Evolutionary conservation across 768 basidiomycete species (phyloP).

Genomic region (Boletus reticulatus): DNA sequence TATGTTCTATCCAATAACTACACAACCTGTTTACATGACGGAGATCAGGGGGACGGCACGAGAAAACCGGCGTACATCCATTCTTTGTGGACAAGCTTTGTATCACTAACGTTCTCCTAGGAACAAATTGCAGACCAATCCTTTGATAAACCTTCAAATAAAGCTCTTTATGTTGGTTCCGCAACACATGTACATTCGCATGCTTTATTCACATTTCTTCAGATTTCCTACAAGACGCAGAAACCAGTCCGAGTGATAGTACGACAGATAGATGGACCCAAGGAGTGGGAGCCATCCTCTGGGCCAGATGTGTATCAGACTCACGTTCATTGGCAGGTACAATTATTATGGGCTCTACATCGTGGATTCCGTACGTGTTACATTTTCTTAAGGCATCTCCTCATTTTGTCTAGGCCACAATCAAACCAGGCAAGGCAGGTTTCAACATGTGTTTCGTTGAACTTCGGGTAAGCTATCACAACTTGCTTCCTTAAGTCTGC

Average conservation of each 20-base stretch:
- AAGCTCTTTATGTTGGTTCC: conserved; percentile 17
- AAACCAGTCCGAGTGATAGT: conserved; percentile 39
- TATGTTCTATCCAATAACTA: background rate
- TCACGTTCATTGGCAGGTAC: conserved; percentile 18
- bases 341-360: conserved; percentile 34
- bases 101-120: conserved; percentile 11
- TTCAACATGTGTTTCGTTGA: conserved; percentile 28
- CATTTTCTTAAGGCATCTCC: background rate
- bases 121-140: conserved; percentile 23
- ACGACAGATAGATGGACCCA: conserved; percentile 24
- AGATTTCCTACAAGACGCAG: conserved; percentile 30
- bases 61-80: conserved; percentile 7
- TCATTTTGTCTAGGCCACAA: conserved; percentile 16
- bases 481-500: background rate
- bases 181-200: background rate
- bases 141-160: conserved; percentile 21
- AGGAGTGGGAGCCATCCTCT: conserved; percentile 14
- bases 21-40: background rate
- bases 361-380: conserved; percentile 21
- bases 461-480: conserved; percentile 17
- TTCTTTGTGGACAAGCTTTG: background rate
- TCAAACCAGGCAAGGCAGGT: conserved; percentile 15
- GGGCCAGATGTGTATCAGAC: background rate
- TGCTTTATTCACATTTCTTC: background rate
- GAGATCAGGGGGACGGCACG: conserved; percentile 23